Evolutionary conservation across 768 basidiomycete species (phyloP), one percentile per base, ranked within the genome.

Genomic region (Leccinum disarticulatum): DNA sequence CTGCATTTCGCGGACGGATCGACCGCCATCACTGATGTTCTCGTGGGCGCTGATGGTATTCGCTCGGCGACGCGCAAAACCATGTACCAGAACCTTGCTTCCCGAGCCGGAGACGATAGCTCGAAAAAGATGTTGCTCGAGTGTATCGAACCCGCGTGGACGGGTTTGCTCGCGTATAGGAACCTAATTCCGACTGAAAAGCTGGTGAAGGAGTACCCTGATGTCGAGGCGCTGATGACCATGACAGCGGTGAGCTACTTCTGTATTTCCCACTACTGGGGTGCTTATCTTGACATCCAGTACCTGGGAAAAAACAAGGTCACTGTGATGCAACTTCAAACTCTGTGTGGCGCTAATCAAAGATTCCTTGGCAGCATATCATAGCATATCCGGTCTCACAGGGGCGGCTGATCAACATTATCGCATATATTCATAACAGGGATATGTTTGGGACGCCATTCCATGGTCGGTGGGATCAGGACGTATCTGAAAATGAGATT

Each of bases 41-140:
- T 82, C 35, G 62, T 81, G 8, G 80, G 77, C 1, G 71, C 76
- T 5, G 81, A 82, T 58, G 81, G 80, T 2, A 69, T 81, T 57
- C 76, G 68, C 22, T 81, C 80, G 1, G 68, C 64, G 27, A 67
- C 70, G 8, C 70, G 77, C 41, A 64, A 52, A 30, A 62, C 61
- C 14, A 68, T 77, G 64, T 68, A 72, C 30, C 36, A 57, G 48
- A 54, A 55, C 1, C 50, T 69, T 4, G 68, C 64, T 28, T 61
- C 61, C 7, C 49, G 41, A 13, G 15, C 33, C 7, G 17, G 2
- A 43, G 57, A 64, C 14, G 58, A 61, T 8, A 49, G 50, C 8
- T 61, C 49, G 15, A 54, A 38, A 46, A 58, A 60, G 22, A 50
- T 15, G 47, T 47, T 72, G 15, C 36, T 63, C 14, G 58, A 61